These are phyloP conservation scores for Oleoguttula mirabilis DNA, from an alignment of 495 filamentous ascomycete genomes.

Conservation along the genomic window DNA sequence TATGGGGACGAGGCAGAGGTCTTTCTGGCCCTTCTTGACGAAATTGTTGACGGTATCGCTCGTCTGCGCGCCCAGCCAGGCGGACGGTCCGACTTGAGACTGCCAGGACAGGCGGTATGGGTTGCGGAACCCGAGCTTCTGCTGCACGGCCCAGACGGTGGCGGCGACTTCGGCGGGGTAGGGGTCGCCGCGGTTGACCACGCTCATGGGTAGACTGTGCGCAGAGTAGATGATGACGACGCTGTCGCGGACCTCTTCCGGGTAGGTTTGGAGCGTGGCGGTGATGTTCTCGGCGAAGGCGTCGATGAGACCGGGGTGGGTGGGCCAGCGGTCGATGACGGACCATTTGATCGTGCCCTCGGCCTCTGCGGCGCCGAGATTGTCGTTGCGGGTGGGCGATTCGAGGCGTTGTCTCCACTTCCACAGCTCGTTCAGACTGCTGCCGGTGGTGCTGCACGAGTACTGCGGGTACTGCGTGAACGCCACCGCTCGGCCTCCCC, in stretches of 20 bases:
- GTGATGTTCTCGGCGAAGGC: slow-evolving; percentile 87
- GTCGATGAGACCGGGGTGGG: slow-evolving; percentile 78
- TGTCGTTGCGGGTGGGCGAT: slow-evolving; percentile 26
- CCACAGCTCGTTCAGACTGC: slow-evolving; percentile 94
- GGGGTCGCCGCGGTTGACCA: slow-evolving; percentile 89
- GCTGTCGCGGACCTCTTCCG: slow-evolving; percentile 58
- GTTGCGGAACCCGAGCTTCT: slow-evolving; percentile 71
- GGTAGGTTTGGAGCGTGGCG: slow-evolving; percentile 67
- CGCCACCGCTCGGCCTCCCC: slow-evolving; percentile 81
- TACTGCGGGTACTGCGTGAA: slow-evolving; percentile 99
- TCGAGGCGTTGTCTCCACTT: slow-evolving; percentile 86
- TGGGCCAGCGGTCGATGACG: slow-evolving; percentile 95
- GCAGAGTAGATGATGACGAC: slow-evolving; percentile 90
- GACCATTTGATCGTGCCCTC: slow-evolving; percentile 80
- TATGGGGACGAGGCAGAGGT: slow-evolving; percentile 86
- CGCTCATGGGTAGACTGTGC: slow-evolving; percentile 91
- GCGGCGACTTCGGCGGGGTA: slow-evolving; percentile 95
- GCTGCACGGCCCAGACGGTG: slow-evolving; percentile 95
- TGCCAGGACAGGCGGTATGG: slow-evolving; percentile 95
- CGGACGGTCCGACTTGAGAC: slow-evolving; percentile 87
- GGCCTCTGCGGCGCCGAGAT: slow-evolving; percentile 30
- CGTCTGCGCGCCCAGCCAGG: slow-evolving; percentile 95
- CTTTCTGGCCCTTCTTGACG: slow-evolving; percentile 78
- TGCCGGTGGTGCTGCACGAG: slow-evolving; percentile 95
- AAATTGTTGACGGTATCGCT: slow-evolving; percentile 76